Evolutionary conservation across 2,329 filamentous ascomycete species (phyloP).

Genomic region (Dothideomycetidae sp.): DNA sequence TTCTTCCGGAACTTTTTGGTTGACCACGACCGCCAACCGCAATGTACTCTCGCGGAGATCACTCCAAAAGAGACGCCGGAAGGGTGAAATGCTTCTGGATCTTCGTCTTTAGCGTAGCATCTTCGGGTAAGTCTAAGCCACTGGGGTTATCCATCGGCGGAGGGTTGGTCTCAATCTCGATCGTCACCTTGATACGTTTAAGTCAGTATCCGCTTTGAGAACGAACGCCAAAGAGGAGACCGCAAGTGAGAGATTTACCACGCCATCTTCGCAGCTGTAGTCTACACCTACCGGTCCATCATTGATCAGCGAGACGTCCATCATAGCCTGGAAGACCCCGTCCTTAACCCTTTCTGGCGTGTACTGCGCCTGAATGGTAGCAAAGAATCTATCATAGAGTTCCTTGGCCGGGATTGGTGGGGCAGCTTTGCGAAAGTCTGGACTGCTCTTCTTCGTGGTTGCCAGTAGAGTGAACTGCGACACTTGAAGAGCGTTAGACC

Average conservation of each 20-base stretch:
- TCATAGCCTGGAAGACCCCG: conserved; percentile 97
- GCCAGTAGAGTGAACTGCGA: conserved; percentile 94
- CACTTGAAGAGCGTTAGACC: no score
- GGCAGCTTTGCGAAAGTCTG: conserved; percentile 83
- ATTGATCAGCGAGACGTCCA: conserved; percentile 89
- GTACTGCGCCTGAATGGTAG: conserved; percentile 61
- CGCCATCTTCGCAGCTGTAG: conserved; percentile 42
- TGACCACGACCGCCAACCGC: no score
- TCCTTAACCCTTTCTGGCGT: conserved; percentile 66
- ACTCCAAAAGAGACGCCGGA: conserved; percentile 24
- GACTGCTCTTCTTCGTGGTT: conserved; percentile 88
- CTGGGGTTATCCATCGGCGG: conserved; percentile 26
- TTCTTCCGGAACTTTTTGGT: no score
- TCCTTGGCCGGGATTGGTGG: conserved; percentile 61
- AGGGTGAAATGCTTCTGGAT: conserved; percentile 23
- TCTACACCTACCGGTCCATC: conserved; percentile 58
- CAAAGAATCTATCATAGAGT: conserved; percentile 73
- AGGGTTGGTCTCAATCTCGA: conserved; percentile 34
- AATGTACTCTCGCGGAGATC: no score
- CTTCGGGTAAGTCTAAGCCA: conserved; percentile 16
- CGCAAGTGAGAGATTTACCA: conserved; percentile 32
- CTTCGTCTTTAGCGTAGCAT: conserved; percentile 20
- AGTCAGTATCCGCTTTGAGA: conserved; percentile 8
- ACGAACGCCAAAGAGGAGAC: conserved; percentile 5
- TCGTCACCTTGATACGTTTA: conserved; percentile 29